Base-by-base conservation (phyloP, 805 yeast genomes). In the Hagleromyces aurorensis region DNA sequence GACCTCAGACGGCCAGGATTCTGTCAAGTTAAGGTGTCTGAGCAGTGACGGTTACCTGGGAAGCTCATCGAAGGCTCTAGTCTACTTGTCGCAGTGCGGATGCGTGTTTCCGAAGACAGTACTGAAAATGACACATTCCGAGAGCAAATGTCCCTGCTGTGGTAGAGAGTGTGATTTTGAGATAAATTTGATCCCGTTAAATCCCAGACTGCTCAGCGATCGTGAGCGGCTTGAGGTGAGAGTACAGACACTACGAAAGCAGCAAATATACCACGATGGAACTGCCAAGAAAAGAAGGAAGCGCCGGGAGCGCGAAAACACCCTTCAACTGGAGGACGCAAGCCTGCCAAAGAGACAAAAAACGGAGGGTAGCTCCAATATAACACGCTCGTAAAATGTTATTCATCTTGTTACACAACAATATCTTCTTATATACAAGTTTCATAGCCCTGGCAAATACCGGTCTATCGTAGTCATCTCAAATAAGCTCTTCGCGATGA, bases 41-140 rank as follows among this genome's bases (percentile, higher is more conserved):
- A 47, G 26, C 37, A 48, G 53, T 8, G 52, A 47, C 22, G 45
- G 59, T 19, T 43, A 44, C 3, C 37, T 70, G 4, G 67, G 66
- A 22, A 46, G 55, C 5, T 46, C 48, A 7, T 56, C 63, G 1
- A 45, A 46, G 9, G 50, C 38, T n/a, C 63, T 71, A 29, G 61
- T 63, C 1, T 73, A 72, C 44, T 38, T 69, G 3, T 68, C 61
- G 0, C 51, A 55, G 5, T 70, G 75, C 45, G 70, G 70, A 0
- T 64, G 68, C 44, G 62, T 59, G 0, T 40, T 65, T 34, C 59
- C 59, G 4, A 44, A 36, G n/a, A 50, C 51, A 15, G 41, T 60
- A 13, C 37, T 66, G 6, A 51, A 52, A 16, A 33, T 56, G 5
- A 13, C 41, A 2, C 18, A 34, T 2, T 21, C 32, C 2, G 12